Conservation (phyloP, 345 rosid species). For the Melastoma malabathricum region DNA sequence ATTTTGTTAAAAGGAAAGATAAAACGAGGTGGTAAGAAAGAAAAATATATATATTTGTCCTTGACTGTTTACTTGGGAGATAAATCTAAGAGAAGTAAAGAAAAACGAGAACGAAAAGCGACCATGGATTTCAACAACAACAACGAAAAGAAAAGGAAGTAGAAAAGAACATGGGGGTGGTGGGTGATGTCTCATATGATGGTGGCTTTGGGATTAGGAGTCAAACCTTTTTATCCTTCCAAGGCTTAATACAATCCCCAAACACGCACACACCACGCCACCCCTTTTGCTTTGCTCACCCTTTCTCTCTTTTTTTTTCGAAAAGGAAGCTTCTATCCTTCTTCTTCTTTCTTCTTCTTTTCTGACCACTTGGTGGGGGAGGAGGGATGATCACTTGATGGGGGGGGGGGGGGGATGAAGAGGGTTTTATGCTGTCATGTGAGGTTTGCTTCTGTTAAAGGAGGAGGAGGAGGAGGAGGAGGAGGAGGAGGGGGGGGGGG, state of each 20-base stretch:
- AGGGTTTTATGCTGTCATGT: not conserved
- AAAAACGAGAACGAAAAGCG: not conserved
- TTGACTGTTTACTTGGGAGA: not conserved
- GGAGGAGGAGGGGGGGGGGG: slow-evolving; percentile 3
- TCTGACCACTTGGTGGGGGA: no score
- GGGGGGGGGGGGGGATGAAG: not conserved
- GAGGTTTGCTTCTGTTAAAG: slow-evolving; percentile 4
- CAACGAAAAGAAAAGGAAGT: not conserved
- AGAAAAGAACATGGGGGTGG: not conserved
- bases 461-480: slow-evolving; percentile 2
- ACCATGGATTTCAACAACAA: not conserved
- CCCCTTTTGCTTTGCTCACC: not conserved
- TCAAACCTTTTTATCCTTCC: slow-evolving; percentile 8
- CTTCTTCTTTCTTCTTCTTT: no score
- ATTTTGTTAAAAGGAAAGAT: not conserved
- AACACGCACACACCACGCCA: not conserved
- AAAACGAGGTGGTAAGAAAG: no score
- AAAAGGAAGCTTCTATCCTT: no score
- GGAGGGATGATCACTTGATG: no score
- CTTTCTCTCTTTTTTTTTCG: not conserved
- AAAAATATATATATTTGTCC: no score
- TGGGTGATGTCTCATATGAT: not conserved
- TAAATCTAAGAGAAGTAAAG: not conserved
- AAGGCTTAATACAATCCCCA: not conserved
- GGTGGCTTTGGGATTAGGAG: slow-evolving; percentile 4